These are phyloP conservation scores for Parathielavia hyrcaniae DNA, from an alignment of 495 filamentous ascomycete genomes.

Conservation along the genomic window DNA sequence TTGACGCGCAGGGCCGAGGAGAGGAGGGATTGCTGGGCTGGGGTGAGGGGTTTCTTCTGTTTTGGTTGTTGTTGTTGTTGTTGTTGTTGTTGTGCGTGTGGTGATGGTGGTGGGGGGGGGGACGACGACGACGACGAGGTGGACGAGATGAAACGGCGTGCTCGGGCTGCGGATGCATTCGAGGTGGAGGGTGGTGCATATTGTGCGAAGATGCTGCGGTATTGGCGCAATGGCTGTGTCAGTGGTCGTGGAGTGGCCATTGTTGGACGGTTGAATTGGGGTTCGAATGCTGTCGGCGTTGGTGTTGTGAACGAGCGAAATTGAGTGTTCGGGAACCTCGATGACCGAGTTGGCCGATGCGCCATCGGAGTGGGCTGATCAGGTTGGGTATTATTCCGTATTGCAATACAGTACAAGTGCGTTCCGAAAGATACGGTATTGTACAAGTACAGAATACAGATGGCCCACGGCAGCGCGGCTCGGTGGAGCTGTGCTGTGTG, in stretches of 20 bases:
- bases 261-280: not conserved
- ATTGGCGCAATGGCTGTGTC: not conserved
- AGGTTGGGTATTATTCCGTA: not conserved
- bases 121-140: not conserved
- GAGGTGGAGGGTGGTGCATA: not conserved
- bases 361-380: not conserved
- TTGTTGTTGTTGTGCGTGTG: conserved; percentile 7
- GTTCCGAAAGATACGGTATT: no score
- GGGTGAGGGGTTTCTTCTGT: conserved; percentile 50
- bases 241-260: conserved; percentile 6
- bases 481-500: no score
- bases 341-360: conserved; percentile 8
- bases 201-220: conserved; percentile 1
- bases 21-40: conserved; percentile 66
- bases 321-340: conserved; percentile 10
- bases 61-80: conserved; percentile 11
- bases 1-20: conserved; percentile 82
- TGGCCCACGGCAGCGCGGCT: no score
- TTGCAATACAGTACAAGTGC: no score
- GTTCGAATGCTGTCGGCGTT: not conserved
- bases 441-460: no score
- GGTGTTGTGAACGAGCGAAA: not conserved
- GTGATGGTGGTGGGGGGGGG: conserved; percentile 2
- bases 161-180: not conserved
- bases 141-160: conserved; percentile 7